Base-by-base conservation (phyloP, 2,329 filamentous ascomycete species). In the Colletotrichum sp. region DNA sequence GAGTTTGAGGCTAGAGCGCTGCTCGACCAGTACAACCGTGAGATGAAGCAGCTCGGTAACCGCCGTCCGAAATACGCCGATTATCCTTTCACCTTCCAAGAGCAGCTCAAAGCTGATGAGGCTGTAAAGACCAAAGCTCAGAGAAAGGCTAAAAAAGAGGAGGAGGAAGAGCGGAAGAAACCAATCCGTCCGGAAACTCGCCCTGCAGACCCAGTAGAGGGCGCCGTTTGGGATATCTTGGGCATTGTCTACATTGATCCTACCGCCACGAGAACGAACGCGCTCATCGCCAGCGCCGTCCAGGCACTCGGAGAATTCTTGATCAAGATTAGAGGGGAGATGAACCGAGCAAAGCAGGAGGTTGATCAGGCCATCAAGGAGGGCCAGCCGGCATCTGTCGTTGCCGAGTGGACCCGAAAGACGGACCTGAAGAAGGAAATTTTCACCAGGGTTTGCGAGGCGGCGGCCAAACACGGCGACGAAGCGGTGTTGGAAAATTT, bases 401-500 rank as follows among this genome's bases (percentile, higher is more conserved):
- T 87, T 34, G 79, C 82, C 6, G 83, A 81, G 59, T 80, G 89
- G 18, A 88, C 86, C 77, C 82, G 84, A 9, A 83, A 84, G 10
- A 84, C 88, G 8, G 85, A 86, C 5, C 80, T 83, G 68, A 88
- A 88, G 78, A 87, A 89, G 74, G 86, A 89, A 52, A 84, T 87
- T 6, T 84, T 93, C 7, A 88, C 86, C 77, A 83, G 86, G 68
- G 88, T 89, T 3, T 84, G 92, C 63, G 88, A 92, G 77, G 87
- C 89, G 13, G 90, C 89, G 2, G 86, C 90, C 68, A 85, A 88
- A 28, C 88, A 88, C 82, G 91, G 90, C 15, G 90, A 92, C 80
- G 86, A 87, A 60, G 86, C 87, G 26, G 89, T 92, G 16, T 82
- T 93, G 52, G 89, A 90, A 78, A 92, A 92, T 71, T 84, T 93